These are phyloP conservation scores for Grosmannia clavigera DNA, from an alignment of 2,329 filamentous ascomycete genomes.

Conservation along the genomic window DNA sequence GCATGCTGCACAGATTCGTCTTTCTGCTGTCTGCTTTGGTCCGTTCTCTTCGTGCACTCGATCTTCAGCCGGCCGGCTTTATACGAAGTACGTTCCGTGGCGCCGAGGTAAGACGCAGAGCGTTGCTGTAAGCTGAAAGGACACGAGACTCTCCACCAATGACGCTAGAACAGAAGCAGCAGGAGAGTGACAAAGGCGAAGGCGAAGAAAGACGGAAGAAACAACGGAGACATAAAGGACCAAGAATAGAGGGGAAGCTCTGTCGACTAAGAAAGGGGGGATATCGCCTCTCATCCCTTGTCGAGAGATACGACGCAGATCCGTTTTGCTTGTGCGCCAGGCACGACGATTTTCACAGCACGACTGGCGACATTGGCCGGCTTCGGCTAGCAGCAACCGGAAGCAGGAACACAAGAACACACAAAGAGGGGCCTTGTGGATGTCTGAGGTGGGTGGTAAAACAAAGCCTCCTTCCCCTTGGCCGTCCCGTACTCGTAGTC, in stretches of 20 bases:
- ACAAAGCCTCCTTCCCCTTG: not conserved
- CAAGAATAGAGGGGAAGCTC: not conserved
- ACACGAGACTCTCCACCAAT: not conserved
- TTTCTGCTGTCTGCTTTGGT: too few relatives aligned
- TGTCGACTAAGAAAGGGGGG: not conserved
- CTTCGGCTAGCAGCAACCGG: not conserved
- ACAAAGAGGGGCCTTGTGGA: not conserved
- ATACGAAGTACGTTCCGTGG: too few relatives aligned
- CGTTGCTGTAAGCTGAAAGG: not conserved
- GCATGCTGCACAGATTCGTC: slow-evolving; percentile 14
- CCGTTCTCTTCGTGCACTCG: too few relatives aligned
- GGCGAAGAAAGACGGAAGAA: not conserved
- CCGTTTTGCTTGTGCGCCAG: not conserved
- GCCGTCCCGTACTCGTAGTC: not conserved
- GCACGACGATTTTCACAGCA: not conserved
- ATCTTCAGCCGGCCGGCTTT: not conserved
- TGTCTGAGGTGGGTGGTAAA: not conserved
- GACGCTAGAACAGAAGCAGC: not conserved
- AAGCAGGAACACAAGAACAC: not conserved
- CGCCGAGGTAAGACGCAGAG: too few relatives aligned
- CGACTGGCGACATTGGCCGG: not conserved
- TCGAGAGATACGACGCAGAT: not conserved
- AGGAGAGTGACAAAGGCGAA: not conserved
- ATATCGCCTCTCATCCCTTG: too few relatives aligned
- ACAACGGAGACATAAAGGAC: not conserved